phyloP scores from a whole-genome alignment of 163 green algal species.

The Chlorella variabilis region DNA sequence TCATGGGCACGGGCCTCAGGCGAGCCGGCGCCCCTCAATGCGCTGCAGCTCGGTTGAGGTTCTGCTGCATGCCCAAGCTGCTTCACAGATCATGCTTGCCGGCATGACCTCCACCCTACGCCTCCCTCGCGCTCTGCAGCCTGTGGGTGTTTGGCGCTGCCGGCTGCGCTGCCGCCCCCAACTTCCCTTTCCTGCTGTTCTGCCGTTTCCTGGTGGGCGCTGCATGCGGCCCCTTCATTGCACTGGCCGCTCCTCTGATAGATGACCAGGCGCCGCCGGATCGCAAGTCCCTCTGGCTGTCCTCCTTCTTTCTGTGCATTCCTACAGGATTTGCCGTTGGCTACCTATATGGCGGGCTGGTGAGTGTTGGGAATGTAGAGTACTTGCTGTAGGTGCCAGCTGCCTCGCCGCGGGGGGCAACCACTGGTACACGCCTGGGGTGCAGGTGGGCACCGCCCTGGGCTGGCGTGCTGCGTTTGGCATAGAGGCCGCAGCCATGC shows the following conservation, averaged over 20 bases:
- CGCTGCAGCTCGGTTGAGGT: too few species aligned
- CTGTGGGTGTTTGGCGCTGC: background rate
- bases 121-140: background rate
- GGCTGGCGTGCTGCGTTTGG: constrained; percentile 34
- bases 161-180: constrained; percentile 11
- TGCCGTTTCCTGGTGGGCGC: constrained; percentile 20
- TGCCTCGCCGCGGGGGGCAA: too few species aligned
- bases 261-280: constrained; percentile 28
- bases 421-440: too few species aligned
- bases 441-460: constrained; percentile 1
- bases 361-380: too few species aligned
- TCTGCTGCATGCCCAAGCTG: background rate
- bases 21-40: background rate
- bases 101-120: too few species aligned
- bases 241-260: constrained; percentile 23
- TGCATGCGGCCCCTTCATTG: constrained; percentile 35
- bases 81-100: background rate
- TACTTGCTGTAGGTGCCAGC: too few species aligned
- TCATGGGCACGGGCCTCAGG: constrained; percentile 23
- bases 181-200: constrained; percentile 9
- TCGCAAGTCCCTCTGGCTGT: constrained; percentile 27
- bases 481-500: constrained; percentile 9
- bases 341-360: constrained; percentile 25
- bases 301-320: constrained; percentile 37
- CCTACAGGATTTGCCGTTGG: constrained; percentile 30